Conservation (phyloP, 1,139 yeast genomes). For the Zygotorulaspora mrakii region DNA sequence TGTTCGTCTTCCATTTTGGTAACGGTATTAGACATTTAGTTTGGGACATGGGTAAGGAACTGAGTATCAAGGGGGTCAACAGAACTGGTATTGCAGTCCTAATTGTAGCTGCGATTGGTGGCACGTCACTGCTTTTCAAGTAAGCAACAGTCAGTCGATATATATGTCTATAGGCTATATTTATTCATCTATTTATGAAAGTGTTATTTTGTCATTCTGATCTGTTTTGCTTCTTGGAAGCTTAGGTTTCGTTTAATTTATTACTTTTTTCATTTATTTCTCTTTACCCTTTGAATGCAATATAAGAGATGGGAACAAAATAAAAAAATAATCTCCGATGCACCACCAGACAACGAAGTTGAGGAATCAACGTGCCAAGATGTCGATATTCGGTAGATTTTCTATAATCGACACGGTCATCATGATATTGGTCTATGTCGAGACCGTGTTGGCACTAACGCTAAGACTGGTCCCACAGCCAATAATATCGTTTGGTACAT, state of each 20-base stretch:
- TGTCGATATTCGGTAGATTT: slow-evolving; percentile 36
- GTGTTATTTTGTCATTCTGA: slow-evolving; percentile 4
- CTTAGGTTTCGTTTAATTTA: background rate
- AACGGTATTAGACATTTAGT: slow-evolving; percentile 90
- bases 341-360: background rate
- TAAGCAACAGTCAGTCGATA: too few species aligned
- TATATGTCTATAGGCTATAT: slow-evolving; percentile 21
- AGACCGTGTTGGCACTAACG: slow-evolving; percentile 34
- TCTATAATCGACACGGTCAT: slow-evolving; percentile 38
- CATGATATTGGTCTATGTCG: slow-evolving; percentile 36
- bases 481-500: slow-evolving; percentile 23
- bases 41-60: slow-evolving; percentile 84
- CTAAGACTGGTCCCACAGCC: slow-evolving; percentile 34
- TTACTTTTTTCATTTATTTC: background rate
- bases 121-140: slow-evolving; percentile 40
- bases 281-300: background rate
- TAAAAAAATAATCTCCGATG: background rate
- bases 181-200: slow-evolving; percentile 23
- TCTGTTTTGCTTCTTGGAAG: too few species aligned
- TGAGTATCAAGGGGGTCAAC: slow-evolving; percentile 82
- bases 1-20: slow-evolving; percentile 80
- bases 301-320: background rate
- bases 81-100: slow-evolving; percentile 85
- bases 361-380: background rate
- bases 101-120: slow-evolving; percentile 64